phyloP scores from a whole-genome alignment of 2,329 filamentous ascomycete genomes.

The Trichoderma hamatum region DNA sequence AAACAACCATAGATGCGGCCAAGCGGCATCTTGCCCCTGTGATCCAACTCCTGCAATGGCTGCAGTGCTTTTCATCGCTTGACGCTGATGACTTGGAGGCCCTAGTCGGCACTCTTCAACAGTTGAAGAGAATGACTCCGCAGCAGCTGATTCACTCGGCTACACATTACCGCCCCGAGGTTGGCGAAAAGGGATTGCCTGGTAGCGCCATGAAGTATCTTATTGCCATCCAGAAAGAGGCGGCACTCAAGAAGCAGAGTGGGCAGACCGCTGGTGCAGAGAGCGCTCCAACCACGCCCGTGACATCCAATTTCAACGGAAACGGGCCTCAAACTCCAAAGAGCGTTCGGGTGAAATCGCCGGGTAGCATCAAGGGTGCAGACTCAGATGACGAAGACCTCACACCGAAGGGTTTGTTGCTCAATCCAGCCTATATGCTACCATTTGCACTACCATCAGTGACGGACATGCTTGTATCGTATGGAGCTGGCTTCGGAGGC shows the following conservation, averaged over 20 bases:
- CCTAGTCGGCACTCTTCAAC: slow-evolving; percentile 83
- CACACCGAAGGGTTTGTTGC: slow-evolving; percentile 71
- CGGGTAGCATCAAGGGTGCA: slow-evolving; percentile 38
- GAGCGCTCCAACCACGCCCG: slow-evolving; percentile 51
- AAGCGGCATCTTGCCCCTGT: slow-evolving; percentile 84
- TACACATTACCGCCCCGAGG: slow-evolving; percentile 90
- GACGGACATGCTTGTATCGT: slow-evolving; percentile 95
- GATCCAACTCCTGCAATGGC: slow-evolving; percentile 93
- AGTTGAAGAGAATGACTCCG: slow-evolving; percentile 80
- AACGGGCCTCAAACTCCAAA: slow-evolving; percentile 49
- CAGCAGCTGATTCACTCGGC: slow-evolving; percentile 91
- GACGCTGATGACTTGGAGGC: slow-evolving; percentile 84
- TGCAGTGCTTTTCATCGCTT: slow-evolving; percentile 95
- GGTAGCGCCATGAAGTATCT: slow-evolving; percentile 90
- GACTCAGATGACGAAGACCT: slow-evolving; percentile 60
- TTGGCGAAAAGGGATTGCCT: slow-evolving; percentile 88
- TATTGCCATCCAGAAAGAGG: slow-evolving; percentile 75
- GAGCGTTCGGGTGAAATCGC: slow-evolving; percentile 47
- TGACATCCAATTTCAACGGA: slow-evolving; percentile 45
- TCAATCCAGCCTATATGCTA: slow-evolving; percentile 89
- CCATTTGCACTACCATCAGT: slow-evolving; percentile 95
- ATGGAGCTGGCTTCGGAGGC: slow-evolving; percentile 91
- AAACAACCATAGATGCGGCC: slow-evolving; percentile 82
- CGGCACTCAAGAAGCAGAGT: slow-evolving; percentile 60
- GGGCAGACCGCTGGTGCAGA: slow-evolving; percentile 44